Base-by-base conservation (phyloP, 345 rosid genomes). In the Limnanthes douglasii region DNA sequence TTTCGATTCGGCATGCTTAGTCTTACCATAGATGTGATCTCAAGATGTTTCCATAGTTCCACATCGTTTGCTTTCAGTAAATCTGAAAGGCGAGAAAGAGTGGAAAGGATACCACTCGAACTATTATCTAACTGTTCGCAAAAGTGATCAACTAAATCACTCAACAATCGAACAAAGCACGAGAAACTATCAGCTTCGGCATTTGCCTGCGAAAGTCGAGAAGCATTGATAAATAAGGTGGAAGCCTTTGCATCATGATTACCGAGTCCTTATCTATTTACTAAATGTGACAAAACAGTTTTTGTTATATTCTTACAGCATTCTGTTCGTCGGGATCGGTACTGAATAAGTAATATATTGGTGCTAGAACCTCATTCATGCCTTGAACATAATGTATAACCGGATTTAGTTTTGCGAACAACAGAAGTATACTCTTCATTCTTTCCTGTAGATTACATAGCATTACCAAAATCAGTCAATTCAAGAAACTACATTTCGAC, bases 321-420 rank as follows among this genome's bases (percentile, higher is more conserved):
- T 77, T 67, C 38, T 60, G 51, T 40, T 65, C 76, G 4, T 70
- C 57, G 2, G 59, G 46, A 51, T 69, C 82, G 11, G 69, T 52
- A 43, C 74, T 64, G 29, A 73, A 70, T 12, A 70, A 55, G n/a
- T 70, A 78, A 56, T 65, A 61, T 39, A 78, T 37, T 30, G 90
- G 83, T 8, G 83, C 79, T 68, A 78, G 56, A 54, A 78, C 83
- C 62, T 78, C 90, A 22, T 78, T 73, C 90, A 73, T 78, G 52
- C 90, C 90, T 65, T 78, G 90, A 14, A 73, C 83, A 53, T 73
- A 78, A 21, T 76, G 57, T 41, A 78, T 73, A 8, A 70, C 82
- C 8, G 88, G 88, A 62, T 77, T 77, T 37, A 77, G 66, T 50
- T 77, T 77, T 20, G 82, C 66, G 44, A 78, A 78, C 21, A 78